Evolutionary conservation across 2,329 filamentous ascomycete species (phyloP).

Genomic region (Colletotrichum lindemuthianum): DNA sequence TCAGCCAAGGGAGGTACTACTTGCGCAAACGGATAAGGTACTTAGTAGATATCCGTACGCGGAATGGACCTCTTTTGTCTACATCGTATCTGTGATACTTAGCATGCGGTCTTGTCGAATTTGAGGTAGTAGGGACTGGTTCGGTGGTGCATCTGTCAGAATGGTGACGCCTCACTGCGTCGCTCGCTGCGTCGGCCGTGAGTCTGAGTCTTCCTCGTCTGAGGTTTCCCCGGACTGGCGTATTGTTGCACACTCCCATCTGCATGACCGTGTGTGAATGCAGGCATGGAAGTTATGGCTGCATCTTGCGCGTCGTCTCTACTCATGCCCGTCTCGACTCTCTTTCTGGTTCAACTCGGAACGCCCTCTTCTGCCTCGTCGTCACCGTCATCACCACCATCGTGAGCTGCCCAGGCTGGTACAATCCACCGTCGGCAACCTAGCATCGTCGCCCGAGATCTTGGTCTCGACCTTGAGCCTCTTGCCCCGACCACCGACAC

Average conservation of each 20-base stretch:
- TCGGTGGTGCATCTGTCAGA: too few relatives aligned
- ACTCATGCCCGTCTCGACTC: neutral
- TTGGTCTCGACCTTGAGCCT: slow-evolving; percentile 7
- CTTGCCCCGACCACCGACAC: slow-evolving; percentile 6
- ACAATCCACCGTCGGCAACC: slow-evolving; percentile 7
- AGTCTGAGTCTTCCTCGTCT: slow-evolving; percentile 4
- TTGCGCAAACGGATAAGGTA: too few relatives aligned
- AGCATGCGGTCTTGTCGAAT: too few relatives aligned
- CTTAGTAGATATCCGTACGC: too few relatives aligned
- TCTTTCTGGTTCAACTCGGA: slow-evolving; percentile 1
- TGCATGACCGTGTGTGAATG: too few relatives aligned
- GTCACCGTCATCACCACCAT: slow-evolving; percentile 4
- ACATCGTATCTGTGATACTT: too few relatives aligned
- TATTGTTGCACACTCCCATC: neutral
- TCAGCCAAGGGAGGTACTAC: too few relatives aligned
- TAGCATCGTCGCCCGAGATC: slow-evolving; percentile 29
- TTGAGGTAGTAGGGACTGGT: too few relatives aligned
- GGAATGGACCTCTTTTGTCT: too few relatives aligned
- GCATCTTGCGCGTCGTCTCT: slow-evolving; percentile 20
- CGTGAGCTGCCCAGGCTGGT: slow-evolving; percentile 15
- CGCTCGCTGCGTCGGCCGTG: too few relatives aligned
- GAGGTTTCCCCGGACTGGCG: slow-evolving; percentile 20
- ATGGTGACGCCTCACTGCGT: too few relatives aligned
- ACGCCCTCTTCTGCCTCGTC: neutral
- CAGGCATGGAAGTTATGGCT: slow-evolving; percentile 17